A percentile compares a stretch with the other conserved stretches of the same genome.
Conservation (phyloP, 257 asterid species). For the Vinca minor region DNA sequence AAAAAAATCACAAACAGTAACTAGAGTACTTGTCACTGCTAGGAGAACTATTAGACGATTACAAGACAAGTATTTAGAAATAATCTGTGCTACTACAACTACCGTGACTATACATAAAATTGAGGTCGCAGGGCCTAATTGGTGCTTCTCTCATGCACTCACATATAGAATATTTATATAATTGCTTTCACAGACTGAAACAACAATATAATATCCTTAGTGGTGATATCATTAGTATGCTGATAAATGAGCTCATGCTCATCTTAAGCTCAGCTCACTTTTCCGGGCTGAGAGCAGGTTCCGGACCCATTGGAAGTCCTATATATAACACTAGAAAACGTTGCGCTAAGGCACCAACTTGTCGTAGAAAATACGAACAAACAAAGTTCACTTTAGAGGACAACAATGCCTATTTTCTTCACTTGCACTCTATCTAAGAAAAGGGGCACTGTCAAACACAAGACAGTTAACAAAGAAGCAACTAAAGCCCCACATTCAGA, state of each 20-base stretch:
- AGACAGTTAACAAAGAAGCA: not conserved
- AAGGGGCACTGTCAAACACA: not conserved
- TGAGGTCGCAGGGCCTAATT: not conserved
- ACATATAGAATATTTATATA: not conserved
- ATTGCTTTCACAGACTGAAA: not conserved
- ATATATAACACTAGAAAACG: not conserved
- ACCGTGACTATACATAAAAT: not conserved
- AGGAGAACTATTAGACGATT: not conserved
- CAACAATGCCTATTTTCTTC: no score
- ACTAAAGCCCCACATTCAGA: not conserved
- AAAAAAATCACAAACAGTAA: not conserved
- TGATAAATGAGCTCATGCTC: not conserved
- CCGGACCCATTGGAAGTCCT: no score
- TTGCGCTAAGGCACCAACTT: not conserved
- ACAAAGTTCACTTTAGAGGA: no score
- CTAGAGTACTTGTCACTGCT: not conserved
- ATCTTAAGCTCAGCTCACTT: no score
- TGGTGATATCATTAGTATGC: not conserved
- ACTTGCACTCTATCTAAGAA: no score
- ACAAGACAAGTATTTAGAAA: not conserved
- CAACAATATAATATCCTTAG: not conserved
- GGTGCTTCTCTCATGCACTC: not conserved
- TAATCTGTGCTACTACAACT: conserved; percentile 2
- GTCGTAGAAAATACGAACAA: not conserved
- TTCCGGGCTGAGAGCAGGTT: no score